phyloP scores from a whole-genome alignment of 345 rosid genomes.

The Salix dunnii region DNA sequence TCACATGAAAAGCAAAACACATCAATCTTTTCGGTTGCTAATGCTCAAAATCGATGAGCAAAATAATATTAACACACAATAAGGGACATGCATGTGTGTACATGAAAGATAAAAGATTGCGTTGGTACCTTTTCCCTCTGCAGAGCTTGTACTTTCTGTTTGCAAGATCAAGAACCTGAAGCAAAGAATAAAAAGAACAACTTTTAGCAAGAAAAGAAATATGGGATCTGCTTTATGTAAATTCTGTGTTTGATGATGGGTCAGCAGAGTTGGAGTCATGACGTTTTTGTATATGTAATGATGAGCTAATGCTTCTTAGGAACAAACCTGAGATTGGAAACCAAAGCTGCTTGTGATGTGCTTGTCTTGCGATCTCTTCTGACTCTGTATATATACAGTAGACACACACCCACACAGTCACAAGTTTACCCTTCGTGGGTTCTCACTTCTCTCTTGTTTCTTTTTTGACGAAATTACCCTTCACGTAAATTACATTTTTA shows the following conservation, averaged over 20 bases:
- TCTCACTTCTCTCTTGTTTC: background rate
- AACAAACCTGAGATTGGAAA: slow-evolving; percentile 23
- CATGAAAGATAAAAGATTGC: background rate
- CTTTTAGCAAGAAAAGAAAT: background rate
- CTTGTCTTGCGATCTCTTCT: background rate
- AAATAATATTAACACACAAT: background rate
- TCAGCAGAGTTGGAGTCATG: slow-evolving; percentile 15
- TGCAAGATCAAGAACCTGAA: slow-evolving; percentile 21
- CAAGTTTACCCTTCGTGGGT: background rate
- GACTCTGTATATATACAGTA: background rate
- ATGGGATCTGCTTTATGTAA: background rate
- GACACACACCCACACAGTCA: too few relatives aligned
- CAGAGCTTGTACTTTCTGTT: slow-evolving; percentile 6
- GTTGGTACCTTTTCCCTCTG: slow-evolving; percentile 20
- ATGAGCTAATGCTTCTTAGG: slow-evolving; percentile 2
- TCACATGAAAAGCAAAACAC: background rate
- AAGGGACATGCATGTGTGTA: background rate
- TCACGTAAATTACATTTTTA: background rate
- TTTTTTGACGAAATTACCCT: slow-evolving; percentile 18
- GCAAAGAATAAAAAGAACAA: slow-evolving; percentile 4
- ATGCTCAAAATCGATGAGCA: background rate
- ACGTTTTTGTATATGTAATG: background rate
- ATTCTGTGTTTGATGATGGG: slow-evolving; percentile 5
- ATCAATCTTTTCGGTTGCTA: background rate
- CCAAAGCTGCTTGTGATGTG: background rate